phyloP scores from a whole-genome alignment of 352 stramenopile genomes.

The Pythium sukuiense region DNA sequence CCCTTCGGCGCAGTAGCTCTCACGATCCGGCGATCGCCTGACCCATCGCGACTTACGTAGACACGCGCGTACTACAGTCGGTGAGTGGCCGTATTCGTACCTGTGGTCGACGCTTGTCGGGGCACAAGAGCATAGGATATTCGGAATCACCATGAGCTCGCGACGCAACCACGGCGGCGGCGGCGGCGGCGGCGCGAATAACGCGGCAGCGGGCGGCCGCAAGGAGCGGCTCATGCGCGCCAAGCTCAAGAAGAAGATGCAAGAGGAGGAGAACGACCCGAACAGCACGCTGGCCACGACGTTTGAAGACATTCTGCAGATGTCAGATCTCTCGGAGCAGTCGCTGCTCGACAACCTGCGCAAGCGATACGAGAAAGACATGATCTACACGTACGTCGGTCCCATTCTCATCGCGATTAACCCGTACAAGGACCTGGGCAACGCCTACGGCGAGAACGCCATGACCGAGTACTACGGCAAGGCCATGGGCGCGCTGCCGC shows the following conservation, averaged over 20 bases:
- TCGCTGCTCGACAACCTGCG: slow-evolving; percentile 89
- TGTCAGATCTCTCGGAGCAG: slow-evolving; percentile 88
- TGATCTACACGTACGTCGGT: slow-evolving; percentile 94
- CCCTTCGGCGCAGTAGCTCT: background rate
- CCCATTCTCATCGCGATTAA: slow-evolving; percentile 92
- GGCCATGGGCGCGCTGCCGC: slow-evolving; percentile 73
- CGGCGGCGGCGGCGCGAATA: slow-evolving; percentile 28
- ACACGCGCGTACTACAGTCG: slow-evolving; percentile 6
- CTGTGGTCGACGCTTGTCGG: background rate
- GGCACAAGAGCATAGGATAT: background rate
- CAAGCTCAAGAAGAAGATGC: slow-evolving; percentile 88
- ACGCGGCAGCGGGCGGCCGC: slow-evolving; percentile 43
- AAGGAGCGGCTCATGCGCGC: slow-evolving; percentile 85
- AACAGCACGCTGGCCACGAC: slow-evolving; percentile 39
- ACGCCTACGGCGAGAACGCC: slow-evolving; percentile 63
- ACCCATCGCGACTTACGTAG: slow-evolving; percentile 1
- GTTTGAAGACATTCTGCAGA: slow-evolving; percentile 89
- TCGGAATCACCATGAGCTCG: slow-evolving; percentile 3
- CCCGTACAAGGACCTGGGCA: slow-evolving; percentile 83
- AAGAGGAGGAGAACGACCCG: slow-evolving; percentile 56
- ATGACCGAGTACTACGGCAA: slow-evolving; percentile 91
- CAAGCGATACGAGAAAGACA: slow-evolving; percentile 89
- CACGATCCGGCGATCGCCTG: slow-evolving; percentile 14
- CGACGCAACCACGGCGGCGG: slow-evolving; percentile 30
- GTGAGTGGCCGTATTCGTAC: background rate